Base-by-base conservation (phyloP, 169 alveolate genomes). In the Theileria annulata region DNA sequence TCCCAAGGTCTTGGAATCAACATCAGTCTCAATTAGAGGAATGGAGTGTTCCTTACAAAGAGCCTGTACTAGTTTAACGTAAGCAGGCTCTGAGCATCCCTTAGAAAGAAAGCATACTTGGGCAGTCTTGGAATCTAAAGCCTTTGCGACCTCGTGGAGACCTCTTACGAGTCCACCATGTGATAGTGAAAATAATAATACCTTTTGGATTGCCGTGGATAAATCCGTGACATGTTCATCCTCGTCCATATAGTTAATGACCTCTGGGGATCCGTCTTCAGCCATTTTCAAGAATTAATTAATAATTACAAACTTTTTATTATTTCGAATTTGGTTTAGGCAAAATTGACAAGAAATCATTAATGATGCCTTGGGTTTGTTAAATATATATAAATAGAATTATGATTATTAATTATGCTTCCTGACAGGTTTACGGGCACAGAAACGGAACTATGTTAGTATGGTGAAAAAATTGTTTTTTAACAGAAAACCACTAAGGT, bases 111-210 rank as follows among this genome's bases (percentile, higher is more conserved):
- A 94, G 87, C 97, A 93, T 19, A 95, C 98, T 79, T 93, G 97
- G 60, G 98, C 99, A 77, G 92, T 95, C 88, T 95, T 93, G 27
- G 98, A 86, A 74, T 96, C 99, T 27, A 97, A 72, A 27, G 98
- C 95, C 89, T 95, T 95, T 79, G 97, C 96, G 60, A 95, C 98
- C 93, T 97, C 97, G 71, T 96, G 95, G 79, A 96, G 88, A 35
- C 99, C 99, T 23, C 97, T 93, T 63, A 95, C 94, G 59, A 96
- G 94, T 67, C 99, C 99, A 72, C 96, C 98, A 76, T 94, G 93
- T 33, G 94, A 92, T 73, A 91, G 79, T 25, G 98, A 93, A 76
- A 93, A 93, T 48, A 71, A 49, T 28, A 87, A 58, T 21, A 81
- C 62, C 75, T 75, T 87, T 67, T 83, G 90, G 9, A 83, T 75